These are phyloP conservation scores for Sarcodon aspratus DNA, from an alignment of 768 basidiomycete genomes.

Conservation along the genomic window DNA sequence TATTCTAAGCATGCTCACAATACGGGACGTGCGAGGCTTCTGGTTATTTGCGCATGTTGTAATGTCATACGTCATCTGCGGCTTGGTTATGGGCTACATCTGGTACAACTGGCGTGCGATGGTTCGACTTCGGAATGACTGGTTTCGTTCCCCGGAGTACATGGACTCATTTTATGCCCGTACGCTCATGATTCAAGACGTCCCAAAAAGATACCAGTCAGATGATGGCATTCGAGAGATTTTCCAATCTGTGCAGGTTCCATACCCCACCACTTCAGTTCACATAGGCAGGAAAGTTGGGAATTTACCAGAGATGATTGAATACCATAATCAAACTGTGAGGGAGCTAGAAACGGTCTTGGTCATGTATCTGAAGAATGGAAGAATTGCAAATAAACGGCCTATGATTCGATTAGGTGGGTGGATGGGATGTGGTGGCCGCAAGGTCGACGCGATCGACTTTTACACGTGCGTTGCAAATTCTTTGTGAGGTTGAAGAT, in stretches of 20 bases:
- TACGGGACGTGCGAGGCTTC: constrained; percentile 66
- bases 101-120: constrained; percentile 71
- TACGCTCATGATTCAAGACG: constrained; percentile 72
- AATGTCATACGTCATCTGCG: constrained; percentile 71
- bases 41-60: constrained; percentile 79
- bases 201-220: constrained; percentile 70
- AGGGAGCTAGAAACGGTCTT: constrained; percentile 81
- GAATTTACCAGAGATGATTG: constrained; percentile 79
- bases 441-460: constrained; percentile 85
- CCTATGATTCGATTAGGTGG: constrained; percentile 77
- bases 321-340: constrained; percentile 91
- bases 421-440: constrained; percentile 72
- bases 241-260: constrained; percentile 59
- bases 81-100: constrained; percentile 59
- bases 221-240: constrained; percentile 77
- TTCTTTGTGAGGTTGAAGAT: neutral
- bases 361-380: constrained; percentile 83
- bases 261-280: constrained; percentile 86
- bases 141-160: constrained; percentile 89
- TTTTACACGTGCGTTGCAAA: constrained; percentile 65
- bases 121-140: constrained; percentile 66
- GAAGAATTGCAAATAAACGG: constrained; percentile 65
- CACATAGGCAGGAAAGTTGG: constrained; percentile 86
- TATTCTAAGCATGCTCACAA: constrained; percentile 71
- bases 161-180: constrained; percentile 86